Conservation (phyloP, 192 early-diverging fungal genomes). For the Radiomyces spectabilis region DNA sequence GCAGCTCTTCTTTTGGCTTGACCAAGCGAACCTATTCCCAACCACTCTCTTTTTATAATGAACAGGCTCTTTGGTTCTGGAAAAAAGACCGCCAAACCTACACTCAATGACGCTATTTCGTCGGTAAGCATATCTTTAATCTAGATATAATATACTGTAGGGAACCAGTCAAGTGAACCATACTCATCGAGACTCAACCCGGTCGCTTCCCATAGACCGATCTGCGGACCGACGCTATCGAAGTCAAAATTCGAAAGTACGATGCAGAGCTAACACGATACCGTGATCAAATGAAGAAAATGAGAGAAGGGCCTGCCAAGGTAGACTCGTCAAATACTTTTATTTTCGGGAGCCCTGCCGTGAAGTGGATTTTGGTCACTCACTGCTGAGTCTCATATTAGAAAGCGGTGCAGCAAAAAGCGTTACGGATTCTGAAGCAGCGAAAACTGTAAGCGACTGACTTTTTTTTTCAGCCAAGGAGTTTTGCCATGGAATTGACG, state of each 20-base stretch:
- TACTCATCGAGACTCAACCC: too few relatives aligned
- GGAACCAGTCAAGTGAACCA: too few relatives aligned
- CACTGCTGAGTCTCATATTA: constrained; percentile 19
- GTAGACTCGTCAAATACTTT: constrained; percentile 24
- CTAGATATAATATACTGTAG: neutral
- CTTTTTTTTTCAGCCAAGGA: too few relatives aligned
- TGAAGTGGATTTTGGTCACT: neutral
- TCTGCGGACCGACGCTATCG: constrained; percentile 73
- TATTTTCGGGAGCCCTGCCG: neutral
- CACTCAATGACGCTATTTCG: constrained; percentile 74
- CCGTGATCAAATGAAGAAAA: constrained; percentile 89
- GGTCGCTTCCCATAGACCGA: too few relatives aligned
- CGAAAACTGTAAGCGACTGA: constrained; percentile 75
- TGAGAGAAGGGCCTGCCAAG: constrained; percentile 85
- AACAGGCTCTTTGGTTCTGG: constrained; percentile 86
- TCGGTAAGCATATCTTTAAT: constrained; percentile 35
- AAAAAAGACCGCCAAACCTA: constrained; percentile 79
- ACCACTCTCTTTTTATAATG: constrained; percentile 52
- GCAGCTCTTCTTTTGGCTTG: neutral
- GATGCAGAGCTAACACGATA: constrained; percentile 89
- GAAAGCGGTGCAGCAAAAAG: constrained; percentile 89
- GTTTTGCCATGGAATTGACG: too few relatives aligned
- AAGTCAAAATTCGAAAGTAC: constrained; percentile 90
- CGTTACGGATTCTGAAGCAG: constrained; percentile 87
- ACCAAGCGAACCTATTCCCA: neutral